A percentile compares a stretch with the other conserved stretches of the same genome.
phyloP scores from a whole-genome alignment of 345 rosid species.

The Sonneratia alba region DNA sequence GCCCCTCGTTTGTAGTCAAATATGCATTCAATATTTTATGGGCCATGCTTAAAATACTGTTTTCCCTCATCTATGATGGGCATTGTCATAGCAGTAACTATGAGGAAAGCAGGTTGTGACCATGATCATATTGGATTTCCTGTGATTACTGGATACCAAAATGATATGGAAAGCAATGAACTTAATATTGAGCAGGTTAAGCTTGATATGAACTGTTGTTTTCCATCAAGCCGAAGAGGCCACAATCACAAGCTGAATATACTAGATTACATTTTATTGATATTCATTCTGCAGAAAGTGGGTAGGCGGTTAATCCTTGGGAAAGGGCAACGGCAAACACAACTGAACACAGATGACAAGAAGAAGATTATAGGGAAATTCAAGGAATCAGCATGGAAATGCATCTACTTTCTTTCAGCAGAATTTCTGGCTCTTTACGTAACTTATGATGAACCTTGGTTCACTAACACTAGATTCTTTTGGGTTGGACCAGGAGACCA shows the following conservation, averaged over 20 bases:
- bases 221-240: too few relatives aligned
- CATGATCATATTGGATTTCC: not conserved
- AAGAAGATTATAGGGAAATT: slow-evolving; percentile 60
- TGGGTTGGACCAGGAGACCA: slow-evolving; percentile 97
- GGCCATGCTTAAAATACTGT: not conserved
- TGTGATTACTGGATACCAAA: not conserved
- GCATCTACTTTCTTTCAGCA: slow-evolving; percentile 71
- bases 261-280: not conserved
- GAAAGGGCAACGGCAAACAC: slow-evolving; percentile 21
- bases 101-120: not conserved
- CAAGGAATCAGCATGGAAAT: slow-evolving; percentile 99
- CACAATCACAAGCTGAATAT: too few relatives aligned
- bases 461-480: slow-evolving; percentile 58
- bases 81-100: not conserved
- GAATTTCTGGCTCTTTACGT: slow-evolving; percentile 69
- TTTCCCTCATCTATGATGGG: not conserved
- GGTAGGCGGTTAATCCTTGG: slow-evolving; percentile 51
- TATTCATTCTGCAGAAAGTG: slow-evolving; percentile 38
- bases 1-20: not conserved
- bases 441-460: slow-evolving; percentile 83
- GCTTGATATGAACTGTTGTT: not conserved
- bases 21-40: not conserved
- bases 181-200: not conserved
- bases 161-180: not conserved
- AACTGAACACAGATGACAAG: slow-evolving; percentile 21